Percentiles rank a stretch among this genome's conserved stretches.
phyloP scores from a whole-genome alignment of 305 asterid genomes.

The Caryopteris hybrid region DNA sequence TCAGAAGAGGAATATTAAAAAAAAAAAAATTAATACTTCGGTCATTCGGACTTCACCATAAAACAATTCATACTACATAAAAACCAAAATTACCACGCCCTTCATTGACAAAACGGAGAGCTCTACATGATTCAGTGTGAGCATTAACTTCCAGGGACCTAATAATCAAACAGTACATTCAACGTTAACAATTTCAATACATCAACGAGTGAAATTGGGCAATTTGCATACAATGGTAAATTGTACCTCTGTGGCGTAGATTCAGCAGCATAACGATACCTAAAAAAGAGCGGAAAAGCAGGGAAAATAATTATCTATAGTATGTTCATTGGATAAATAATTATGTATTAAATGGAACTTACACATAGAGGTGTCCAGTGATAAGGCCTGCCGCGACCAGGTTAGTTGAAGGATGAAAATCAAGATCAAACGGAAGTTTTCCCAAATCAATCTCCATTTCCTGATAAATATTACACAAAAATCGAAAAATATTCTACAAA shows the following conservation, averaged over 20 bases:
- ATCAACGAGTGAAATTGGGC: background rate
- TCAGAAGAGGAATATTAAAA: background rate
- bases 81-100: constrained; percentile 58
- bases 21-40: no score
- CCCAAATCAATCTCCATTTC: constrained; percentile 67
- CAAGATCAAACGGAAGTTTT: constrained; percentile 63
- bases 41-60: background rate
- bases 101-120: constrained; percentile 75
- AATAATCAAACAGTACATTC: constrained; percentile 13
- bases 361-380: constrained; percentile 69
- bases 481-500: background rate
- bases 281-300: constrained; percentile 10
- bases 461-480: background rate
- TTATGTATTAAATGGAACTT: constrained; percentile 19
- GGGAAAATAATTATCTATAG: background rate
- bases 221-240: background rate
- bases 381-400: constrained; percentile 78
- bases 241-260: constrained; percentile 57
- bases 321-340: background rate
- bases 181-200: background rate
- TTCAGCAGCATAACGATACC: constrained; percentile 65
- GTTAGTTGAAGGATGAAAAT: constrained; percentile 75
- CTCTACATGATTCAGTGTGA: constrained; percentile 82
- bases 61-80: background rate
- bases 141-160: constrained; percentile 74